These are phyloP conservation scores for Phoma sp. DNA, from an alignment of 2,329 filamentous ascomycete species.

Conservation along the genomic window DNA sequence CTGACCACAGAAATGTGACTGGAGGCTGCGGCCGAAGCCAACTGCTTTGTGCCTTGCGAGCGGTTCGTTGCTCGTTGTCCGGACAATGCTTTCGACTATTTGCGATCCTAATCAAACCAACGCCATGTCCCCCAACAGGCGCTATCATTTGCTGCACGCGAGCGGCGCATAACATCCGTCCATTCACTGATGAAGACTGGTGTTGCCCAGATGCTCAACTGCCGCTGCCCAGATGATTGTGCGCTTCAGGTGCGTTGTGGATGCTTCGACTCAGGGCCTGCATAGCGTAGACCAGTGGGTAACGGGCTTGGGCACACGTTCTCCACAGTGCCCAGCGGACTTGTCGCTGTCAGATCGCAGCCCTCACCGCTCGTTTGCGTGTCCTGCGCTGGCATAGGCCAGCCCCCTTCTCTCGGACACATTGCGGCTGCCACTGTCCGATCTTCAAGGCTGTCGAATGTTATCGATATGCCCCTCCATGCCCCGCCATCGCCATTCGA, in stretches of 20 bases:
- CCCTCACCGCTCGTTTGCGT: conserved; percentile 16
- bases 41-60: conserved; percentile 10
- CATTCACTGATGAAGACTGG: neutral
- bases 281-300: conserved; percentile 15
- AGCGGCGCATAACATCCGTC: conserved; percentile 5
- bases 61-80: conserved; percentile 7
- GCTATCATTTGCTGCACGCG: conserved; percentile 2
- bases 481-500: conserved; percentile 9
- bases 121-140: neutral
- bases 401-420: conserved; percentile 10
- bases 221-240: conserved; percentile 14
- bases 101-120: conserved; percentile 10
- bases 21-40: neutral
- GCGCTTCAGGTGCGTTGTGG: conserved; percentile 1
- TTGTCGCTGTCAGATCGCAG: conserved; percentile 17
- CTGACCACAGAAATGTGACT: conserved; percentile 6
- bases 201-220: conserved; percentile 9
- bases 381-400: conserved; percentile 6
- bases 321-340: conserved; percentile 14
- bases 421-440: conserved; percentile 8
- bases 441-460: conserved; percentile 2
- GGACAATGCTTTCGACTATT: neutral
- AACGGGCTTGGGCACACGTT: conserved; percentile 9
- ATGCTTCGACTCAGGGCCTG: conserved; percentile 15
- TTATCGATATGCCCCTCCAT: conserved; percentile 20